These are phyloP conservation scores for Nitzschia sp. DNA, from an alignment of 108 stramenopile genomes.

Conservation along the genomic window DNA sequence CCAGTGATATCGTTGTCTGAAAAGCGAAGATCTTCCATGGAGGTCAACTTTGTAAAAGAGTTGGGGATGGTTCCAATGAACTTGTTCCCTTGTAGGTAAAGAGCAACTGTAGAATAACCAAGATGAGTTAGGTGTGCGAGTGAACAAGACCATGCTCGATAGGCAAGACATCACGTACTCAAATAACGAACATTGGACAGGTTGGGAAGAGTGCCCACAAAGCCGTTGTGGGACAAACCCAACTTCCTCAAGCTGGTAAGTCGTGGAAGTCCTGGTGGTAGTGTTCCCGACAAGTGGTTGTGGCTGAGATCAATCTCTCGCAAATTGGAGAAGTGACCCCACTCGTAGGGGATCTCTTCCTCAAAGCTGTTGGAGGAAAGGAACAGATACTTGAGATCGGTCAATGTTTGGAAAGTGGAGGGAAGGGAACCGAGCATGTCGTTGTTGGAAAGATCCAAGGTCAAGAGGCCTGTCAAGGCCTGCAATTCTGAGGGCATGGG, in stretches of 20 bases:
- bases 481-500: constrained; percentile 38
- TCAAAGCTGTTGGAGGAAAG: constrained; percentile 22
- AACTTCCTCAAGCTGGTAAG: constrained; percentile 10
- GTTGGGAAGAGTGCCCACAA: constrained; percentile 33
- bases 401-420: constrained; percentile 8
- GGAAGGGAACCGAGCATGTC: constrained; percentile 31
- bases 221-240: constrained; percentile 27
- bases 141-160: neutral
- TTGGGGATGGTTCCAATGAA: constrained; percentile 32
- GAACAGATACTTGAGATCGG: constrained; percentile 14
- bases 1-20: constrained; percentile 41
- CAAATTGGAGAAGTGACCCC: constrained; percentile 29
- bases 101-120: neutral
- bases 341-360: constrained; percentile 32
- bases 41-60: constrained; percentile 23
- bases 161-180: neutral
- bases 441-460: constrained; percentile 26
- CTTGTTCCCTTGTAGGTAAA: constrained; percentile 29
- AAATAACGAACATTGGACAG: neutral
- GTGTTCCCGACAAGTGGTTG: constrained; percentile 41
- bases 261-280: constrained; percentile 32
- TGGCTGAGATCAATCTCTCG: constrained; percentile 36
- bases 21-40: constrained; percentile 35
- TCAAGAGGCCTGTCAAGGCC: constrained; percentile 11
- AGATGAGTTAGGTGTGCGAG: neutral